These are phyloP conservation scores for Coccomyxa subellipsoidea DNA, from an alignment of 163 green algal species.

Conservation along the genomic window DNA sequence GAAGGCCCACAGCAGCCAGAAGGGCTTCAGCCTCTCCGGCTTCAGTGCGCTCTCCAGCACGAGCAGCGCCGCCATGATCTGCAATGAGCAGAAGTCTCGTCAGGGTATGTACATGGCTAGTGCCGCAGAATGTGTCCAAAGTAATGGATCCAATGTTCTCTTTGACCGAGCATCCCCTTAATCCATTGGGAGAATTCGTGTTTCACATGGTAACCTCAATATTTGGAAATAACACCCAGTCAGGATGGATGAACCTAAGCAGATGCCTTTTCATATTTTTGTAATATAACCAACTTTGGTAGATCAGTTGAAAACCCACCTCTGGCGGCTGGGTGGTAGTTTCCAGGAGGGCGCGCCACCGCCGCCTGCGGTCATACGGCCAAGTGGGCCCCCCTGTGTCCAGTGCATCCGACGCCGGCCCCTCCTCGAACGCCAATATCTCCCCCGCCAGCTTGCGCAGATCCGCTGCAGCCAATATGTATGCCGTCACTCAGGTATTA, in stretches of 20 bases:
- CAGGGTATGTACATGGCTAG: too few species aligned
- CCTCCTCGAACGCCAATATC: not conserved
- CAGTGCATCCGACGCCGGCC: not conserved
- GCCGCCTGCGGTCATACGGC: not conserved
- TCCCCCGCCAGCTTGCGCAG: not conserved
- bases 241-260: not conserved
- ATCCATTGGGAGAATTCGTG: not conserved
- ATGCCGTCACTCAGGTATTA: not conserved
- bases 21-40: not conserved
- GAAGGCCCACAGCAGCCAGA: not conserved
- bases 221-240: too few species aligned
- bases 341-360: not conserved
- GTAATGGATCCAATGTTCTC: not conserved
- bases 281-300: too few species aligned
- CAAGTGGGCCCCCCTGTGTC: not conserved
- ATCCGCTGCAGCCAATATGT: not conserved
- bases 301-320: not conserved
- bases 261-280: too few species aligned
- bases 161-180: not conserved
- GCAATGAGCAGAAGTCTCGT: too few species aligned
- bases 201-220: too few species aligned
- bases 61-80: slow-evolving; percentile 1
- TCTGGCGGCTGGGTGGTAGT: not conserved
- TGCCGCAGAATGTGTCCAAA: not conserved
- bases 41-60: not conserved